Evolutionary conservation across 345 rosid genomes (phyloP).

Genomic region (Gossypium anomalum): DNA sequence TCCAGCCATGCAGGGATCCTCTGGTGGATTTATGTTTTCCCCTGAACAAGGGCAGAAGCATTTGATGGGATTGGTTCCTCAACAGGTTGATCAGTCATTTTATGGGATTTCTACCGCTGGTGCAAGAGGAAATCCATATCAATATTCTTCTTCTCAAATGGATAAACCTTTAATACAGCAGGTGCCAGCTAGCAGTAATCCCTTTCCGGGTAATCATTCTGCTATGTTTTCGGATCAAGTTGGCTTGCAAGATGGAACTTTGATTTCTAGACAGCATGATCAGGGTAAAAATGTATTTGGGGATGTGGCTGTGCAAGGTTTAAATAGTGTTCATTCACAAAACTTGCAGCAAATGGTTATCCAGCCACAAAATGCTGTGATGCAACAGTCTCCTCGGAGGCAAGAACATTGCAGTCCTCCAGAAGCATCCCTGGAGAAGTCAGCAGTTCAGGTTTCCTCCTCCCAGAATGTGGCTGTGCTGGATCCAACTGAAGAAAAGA

Average conservation of each 20-base stretch:
- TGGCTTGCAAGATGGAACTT: slow-evolving; percentile 40
- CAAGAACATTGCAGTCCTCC: slow-evolving; percentile 34
- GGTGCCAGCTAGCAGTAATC: slow-evolving; percentile 42
- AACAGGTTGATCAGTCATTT: slow-evolving; percentile 63
- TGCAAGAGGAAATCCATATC: slow-evolving; percentile 39
- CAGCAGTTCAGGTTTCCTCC: slow-evolving; percentile 26
- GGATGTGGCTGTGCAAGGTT: slow-evolving; percentile 32
- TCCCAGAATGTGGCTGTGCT: slow-evolving; percentile 57
- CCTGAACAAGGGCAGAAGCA: slow-evolving; percentile 58
- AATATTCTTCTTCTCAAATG: slow-evolving; percentile 44
- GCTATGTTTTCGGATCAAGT: slow-evolving; percentile 40
- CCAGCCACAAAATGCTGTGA: slow-evolving; percentile 31
- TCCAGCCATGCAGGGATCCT: slow-evolving; percentile 52
- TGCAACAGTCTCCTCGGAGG: slow-evolving; percentile 39
- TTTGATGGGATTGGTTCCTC: slow-evolving; percentile 46
- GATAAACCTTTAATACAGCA: slow-evolving; percentile 43
- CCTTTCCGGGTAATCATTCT: slow-evolving; percentile 45
- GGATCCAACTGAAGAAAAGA: slow-evolving; percentile 89
- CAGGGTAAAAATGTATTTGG: slow-evolving; percentile 39
- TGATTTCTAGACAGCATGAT: slow-evolving; percentile 44
- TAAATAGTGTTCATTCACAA: slow-evolving; percentile 38
- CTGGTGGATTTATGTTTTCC: slow-evolving; percentile 48
- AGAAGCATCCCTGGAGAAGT: slow-evolving; percentile 41
- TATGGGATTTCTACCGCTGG: slow-evolving; percentile 54
- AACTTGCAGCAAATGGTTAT: slow-evolving; percentile 39